Evolutionary conservation across 2,329 filamentous ascomycete genomes (phyloP).

Genomic region (Sarocladium kiliense): DNA sequence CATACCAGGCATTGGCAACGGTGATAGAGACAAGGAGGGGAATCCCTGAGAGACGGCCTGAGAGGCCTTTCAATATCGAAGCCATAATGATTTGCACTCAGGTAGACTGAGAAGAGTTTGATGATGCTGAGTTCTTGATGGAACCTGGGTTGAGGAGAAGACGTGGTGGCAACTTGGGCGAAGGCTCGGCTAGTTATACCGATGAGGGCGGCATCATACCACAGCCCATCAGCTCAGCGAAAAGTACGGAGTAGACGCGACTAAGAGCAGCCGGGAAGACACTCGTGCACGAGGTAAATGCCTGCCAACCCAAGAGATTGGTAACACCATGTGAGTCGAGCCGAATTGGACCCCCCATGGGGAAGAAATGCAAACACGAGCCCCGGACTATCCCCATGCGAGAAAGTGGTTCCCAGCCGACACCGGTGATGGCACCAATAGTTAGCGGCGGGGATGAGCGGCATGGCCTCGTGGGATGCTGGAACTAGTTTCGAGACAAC

Average conservation of each 20-base stretch:
- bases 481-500: neutral
- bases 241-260: neutral
- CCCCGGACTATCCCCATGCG: neutral
- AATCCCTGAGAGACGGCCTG: conserved; percentile 16
- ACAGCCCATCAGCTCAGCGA: neutral
- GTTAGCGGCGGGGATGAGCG: conserved; percentile 3
- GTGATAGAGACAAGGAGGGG: conserved; percentile 20
- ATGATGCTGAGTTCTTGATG: neutral
- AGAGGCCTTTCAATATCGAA: conserved; percentile 10
- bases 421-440: neutral
- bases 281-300: neutral
- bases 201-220: neutral
- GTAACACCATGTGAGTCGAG: too few species aligned
- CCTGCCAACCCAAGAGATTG: neutral
- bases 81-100: neutral
- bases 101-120: neutral
- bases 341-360: neutral
- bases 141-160: neutral
- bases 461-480: neutral
- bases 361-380: conserved; percentile 1
- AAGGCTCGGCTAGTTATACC: conserved; percentile 3
- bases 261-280: neutral
- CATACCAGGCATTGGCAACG: conserved; percentile 19
- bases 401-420: neutral
- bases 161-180: neutral